These are phyloP conservation scores for Castanea mollissima DNA, from an alignment of 306 rosid genomes.

Conservation along the genomic window DNA sequence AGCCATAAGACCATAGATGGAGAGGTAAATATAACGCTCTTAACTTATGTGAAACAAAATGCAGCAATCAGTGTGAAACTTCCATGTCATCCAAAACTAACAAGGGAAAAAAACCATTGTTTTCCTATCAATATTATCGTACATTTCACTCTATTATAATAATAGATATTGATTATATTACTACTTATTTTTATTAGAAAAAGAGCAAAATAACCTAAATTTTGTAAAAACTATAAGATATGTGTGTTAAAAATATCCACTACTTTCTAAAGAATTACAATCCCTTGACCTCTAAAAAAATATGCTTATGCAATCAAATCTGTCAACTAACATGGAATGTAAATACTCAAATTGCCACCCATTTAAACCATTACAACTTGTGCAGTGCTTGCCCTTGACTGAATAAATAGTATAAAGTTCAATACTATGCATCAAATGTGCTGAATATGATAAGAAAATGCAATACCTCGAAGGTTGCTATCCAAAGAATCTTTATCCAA, in stretches of 20 bases:
- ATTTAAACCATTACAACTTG: background rate
- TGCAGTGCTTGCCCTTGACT: background rate
- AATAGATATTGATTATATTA: background rate
- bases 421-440: constrained; percentile 10
- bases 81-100: constrained; percentile 24
- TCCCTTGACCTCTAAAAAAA: no score
- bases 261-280: no score
- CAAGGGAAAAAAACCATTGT: background rate
- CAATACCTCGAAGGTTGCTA: constrained; percentile 73
- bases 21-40: background rate
- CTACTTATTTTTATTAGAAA: no score
- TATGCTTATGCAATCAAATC: no score
- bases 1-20: constrained; percentile 15
- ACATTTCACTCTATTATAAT: background rate
- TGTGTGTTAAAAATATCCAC: no score
- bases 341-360: no score
- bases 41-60: constrained; percentile 1
- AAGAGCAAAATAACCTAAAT: no score
- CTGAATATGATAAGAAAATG: constrained; percentile 17
- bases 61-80: background rate
- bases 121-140: background rate
- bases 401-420: background rate
- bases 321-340: no score
- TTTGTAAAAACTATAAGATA: no score
- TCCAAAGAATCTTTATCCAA: constrained; percentile 52